These are phyloP conservation scores for Parvularia atlantis DNA, from an alignment of 78 protist genomes.

Conservation along the genomic window DNA sequence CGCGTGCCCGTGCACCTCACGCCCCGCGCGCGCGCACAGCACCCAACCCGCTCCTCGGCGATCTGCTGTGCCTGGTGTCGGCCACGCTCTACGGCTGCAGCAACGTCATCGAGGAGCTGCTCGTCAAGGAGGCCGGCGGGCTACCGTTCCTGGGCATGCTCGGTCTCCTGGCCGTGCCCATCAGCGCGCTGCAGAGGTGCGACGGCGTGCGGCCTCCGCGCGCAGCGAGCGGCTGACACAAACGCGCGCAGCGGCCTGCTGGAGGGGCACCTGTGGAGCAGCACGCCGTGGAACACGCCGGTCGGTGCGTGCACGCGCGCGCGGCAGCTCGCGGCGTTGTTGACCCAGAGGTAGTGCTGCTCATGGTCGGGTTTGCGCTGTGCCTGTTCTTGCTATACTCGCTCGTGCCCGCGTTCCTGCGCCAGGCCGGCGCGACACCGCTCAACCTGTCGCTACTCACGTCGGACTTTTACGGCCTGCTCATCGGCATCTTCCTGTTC, in stretches of 20 bases:
- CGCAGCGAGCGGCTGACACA: too few relatives aligned
- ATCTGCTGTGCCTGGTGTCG: constrained; percentile 27
- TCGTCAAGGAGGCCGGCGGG: too few relatives aligned
- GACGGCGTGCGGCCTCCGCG: too few relatives aligned
- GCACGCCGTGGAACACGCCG: constrained; percentile 19
- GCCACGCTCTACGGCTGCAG: constrained; percentile 51
- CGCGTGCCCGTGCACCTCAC: background rate
- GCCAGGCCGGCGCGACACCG: constrained; percentile 39
- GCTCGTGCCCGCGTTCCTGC: constrained; percentile 50
- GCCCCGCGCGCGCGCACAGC: background rate
- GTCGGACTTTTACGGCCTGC: constrained; percentile 58
- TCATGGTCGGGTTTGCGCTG: constrained; percentile 37
- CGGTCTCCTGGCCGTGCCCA: background rate
- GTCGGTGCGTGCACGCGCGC: too few relatives aligned
- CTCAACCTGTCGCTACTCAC: constrained; percentile 72
- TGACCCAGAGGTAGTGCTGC: too few relatives aligned
- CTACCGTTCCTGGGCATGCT: too few relatives aligned
- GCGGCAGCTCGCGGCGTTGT: background rate
- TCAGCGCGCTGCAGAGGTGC: background rate
- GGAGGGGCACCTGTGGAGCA: constrained; percentile 26
- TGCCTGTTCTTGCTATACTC: constrained; percentile 54
- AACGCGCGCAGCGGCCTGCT: constrained; percentile 18
- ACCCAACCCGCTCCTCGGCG: constrained; percentile 43
- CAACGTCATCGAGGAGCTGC: constrained; percentile 59
- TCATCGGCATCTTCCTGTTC: constrained; percentile 45